Percentiles rank a stretch among this genome's conserved stretches.
Evolutionary conservation across 768 basidiomycete species (phyloP).

Genomic region (Galerina marginata): DNA sequence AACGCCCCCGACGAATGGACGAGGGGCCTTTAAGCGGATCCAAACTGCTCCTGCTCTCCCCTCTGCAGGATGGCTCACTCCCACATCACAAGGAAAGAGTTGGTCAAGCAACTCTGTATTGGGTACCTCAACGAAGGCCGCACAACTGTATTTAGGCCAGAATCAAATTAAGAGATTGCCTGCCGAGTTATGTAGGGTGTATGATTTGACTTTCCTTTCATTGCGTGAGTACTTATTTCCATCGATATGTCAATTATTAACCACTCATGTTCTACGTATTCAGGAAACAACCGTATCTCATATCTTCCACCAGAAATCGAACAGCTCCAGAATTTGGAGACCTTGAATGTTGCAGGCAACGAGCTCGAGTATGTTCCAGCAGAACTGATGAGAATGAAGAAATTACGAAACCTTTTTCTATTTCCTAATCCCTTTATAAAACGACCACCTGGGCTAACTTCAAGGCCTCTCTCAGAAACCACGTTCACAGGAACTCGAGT

Average conservation of each 20-base stretch:
- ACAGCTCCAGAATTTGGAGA: slow-evolving; percentile 54
- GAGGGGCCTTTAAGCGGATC: slow-evolving; percentile 21
- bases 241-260: slow-evolving; percentile 1
- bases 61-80: slow-evolving; percentile 17
- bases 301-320: slow-evolving; percentile 69
- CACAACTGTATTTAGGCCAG: slow-evolving; percentile 60
- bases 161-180: slow-evolving; percentile 64
- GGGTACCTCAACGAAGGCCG: slow-evolving; percentile 50
- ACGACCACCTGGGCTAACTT: slow-evolving; percentile 18
- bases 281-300: slow-evolving; percentile 64
- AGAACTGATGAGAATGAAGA: slow-evolving; percentile 64
- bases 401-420: slow-evolving; percentile 48
- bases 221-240: slow-evolving; percentile 53
- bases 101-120: slow-evolving; percentile 36
- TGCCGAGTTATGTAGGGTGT: slow-evolving; percentile 57
- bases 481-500: slow-evolving; percentile 22
- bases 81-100: slow-evolving; percentile 34
- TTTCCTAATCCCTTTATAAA: slow-evolving; percentile 66
- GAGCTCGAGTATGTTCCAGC: slow-evolving; percentile 63
- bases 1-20: neutral
- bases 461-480: slow-evolving; percentile 32
- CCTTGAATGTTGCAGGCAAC: slow-evolving; percentile 69
- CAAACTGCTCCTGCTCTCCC: slow-evolving; percentile 31
- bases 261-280: slow-evolving; percentile 18
- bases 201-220: slow-evolving; percentile 64